Conservation (phyloP, 345 rosid species). For the Camelina neglecta region DNA sequence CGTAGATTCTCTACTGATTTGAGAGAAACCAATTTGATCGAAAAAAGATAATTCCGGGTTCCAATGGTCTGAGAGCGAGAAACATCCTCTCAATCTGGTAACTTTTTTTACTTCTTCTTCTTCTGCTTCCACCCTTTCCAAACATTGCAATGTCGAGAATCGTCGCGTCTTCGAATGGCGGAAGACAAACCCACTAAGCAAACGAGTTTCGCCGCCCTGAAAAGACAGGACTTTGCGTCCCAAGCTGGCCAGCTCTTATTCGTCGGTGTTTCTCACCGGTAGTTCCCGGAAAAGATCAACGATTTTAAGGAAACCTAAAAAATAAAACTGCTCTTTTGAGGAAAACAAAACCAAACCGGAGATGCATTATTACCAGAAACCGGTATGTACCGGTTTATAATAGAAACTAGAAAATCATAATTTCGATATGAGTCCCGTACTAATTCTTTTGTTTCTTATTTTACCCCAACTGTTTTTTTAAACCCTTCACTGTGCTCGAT, state of each 20-base stretch:
- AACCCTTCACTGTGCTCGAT: background rate
- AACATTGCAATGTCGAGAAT: constrained; percentile 52
- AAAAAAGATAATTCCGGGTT: constrained; percentile 67
- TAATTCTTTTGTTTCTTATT: background rate
- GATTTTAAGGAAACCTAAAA: background rate
- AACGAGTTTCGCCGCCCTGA: constrained; percentile 38
- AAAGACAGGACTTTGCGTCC: constrained; percentile 33
- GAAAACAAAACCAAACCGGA: constrained; percentile 5
- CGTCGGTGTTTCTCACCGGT: constrained; percentile 8
- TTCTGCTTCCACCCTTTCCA: constrained; percentile 23
- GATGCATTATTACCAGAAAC: background rate
- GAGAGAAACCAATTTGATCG: constrained; percentile 75
- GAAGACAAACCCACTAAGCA: constrained; percentile 13
- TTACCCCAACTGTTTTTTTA: constrained; percentile 7
- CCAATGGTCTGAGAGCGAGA: constrained; percentile 61
- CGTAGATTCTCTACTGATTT: constrained; percentile 53
- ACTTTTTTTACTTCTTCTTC: constrained; percentile 25
- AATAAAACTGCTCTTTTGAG: background rate
- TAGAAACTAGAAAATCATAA: background rate
- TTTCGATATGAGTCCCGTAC: background rate
- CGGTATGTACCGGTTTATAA: background rate
- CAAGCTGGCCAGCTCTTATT: constrained; percentile 42
- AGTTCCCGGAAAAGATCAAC: constrained; percentile 17
- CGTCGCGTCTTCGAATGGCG: constrained; percentile 32
- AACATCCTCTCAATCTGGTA: constrained; percentile 33